A percentile compares a stretch with the other conserved stretches of the same genome.
These are phyloP conservation scores for Geranium incanum DNA, from an alignment of 441 rosid species.

Conservation along the genomic window DNA sequence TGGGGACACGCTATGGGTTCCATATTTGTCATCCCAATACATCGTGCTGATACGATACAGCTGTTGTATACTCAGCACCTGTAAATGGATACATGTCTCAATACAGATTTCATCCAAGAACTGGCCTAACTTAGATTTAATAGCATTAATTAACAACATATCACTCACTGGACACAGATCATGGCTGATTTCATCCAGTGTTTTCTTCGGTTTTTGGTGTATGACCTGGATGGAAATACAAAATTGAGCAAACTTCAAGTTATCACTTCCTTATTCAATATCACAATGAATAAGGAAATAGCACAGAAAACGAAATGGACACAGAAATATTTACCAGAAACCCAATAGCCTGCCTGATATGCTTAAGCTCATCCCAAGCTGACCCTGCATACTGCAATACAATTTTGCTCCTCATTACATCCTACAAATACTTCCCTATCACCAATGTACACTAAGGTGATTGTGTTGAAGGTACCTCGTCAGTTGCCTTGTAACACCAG, in stretches of 20 bases:
- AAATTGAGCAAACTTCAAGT: conserved; percentile 2
- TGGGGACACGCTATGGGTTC: conserved; percentile 82
- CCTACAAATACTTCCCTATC: conserved; percentile 7
- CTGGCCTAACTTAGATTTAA: not conserved
- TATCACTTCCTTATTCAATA: not conserved
- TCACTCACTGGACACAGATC: conserved; percentile 87
- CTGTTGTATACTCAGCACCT: conserved; percentile 96
- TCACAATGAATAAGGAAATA: conserved; percentile 5
- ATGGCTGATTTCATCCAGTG: conserved; percentile 85
- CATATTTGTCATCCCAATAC: conserved; percentile 99
- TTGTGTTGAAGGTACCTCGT: conserved; percentile 51
- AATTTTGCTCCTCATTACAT: not conserved
- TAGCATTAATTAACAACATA: not conserved
- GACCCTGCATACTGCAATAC: conserved; percentile 72
- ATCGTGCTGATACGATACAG: conserved; percentile 90
- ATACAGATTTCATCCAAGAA: conserved; percentile 25
- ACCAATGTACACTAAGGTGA: conserved; percentile 10
- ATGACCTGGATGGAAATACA: conserved; percentile 45
- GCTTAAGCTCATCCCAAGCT: conserved; percentile 77
- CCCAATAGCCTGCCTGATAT: conserved; percentile 72
- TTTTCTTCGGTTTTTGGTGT: conserved; percentile 93
- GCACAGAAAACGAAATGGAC: not conserved
- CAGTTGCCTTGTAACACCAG: conserved; percentile 94
- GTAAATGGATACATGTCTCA: conserved; percentile 47
- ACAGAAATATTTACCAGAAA: conserved; percentile 45